phyloP scores from a whole-genome alignment of 108 stramenopile species.

The Nannochloropsis oceanica region DNA sequence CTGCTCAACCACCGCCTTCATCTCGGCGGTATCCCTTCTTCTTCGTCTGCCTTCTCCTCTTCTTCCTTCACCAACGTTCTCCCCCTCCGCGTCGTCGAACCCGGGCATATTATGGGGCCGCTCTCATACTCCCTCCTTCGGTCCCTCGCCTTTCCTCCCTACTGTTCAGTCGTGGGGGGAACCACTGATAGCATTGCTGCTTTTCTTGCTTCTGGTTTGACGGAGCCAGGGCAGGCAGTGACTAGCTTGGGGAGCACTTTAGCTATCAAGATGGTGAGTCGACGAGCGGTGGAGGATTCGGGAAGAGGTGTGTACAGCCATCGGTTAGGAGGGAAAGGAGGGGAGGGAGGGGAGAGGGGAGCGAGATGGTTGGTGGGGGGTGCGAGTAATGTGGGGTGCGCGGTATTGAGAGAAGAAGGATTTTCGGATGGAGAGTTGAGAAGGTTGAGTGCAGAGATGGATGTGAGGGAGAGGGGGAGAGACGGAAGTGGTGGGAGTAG shows the following conservation, averaged over 20 bases:
- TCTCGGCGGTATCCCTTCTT: neutral
- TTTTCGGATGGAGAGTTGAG: neutral
- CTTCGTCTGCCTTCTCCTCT: neutral
- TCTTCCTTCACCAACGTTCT: constrained; percentile 19
- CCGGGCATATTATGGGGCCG: constrained; percentile 35
- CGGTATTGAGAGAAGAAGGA: constrained; percentile 3
- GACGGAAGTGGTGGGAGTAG: neutral
- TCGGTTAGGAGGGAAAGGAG: constrained; percentile 50
- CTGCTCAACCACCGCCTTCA: neutral
- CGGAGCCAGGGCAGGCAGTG: constrained; percentile 60
- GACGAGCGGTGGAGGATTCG: constrained; percentile 53
- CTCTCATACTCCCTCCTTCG: constrained; percentile 44
- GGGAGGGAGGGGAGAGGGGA: constrained; percentile 17
- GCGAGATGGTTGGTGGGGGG: constrained; percentile 72
- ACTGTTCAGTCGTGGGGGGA: constrained; percentile 58
- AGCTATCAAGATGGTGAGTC: constrained; percentile 63
- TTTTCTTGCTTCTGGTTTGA: constrained; percentile 52
- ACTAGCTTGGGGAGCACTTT: constrained; percentile 66
- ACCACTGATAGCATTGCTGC: constrained; percentile 85
- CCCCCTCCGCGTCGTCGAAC: constrained; percentile 43
- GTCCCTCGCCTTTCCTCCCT: constrained; percentile 43
- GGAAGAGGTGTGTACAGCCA: constrained; percentile 70
- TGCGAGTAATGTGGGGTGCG: constrained; percentile 75
- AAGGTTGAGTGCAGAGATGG: neutral
- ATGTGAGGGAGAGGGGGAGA: neutral